Evolutionary conservation across 1,284 basidiomycete species (phyloP).

Genomic region (Malassezia cuniculi): DNA sequence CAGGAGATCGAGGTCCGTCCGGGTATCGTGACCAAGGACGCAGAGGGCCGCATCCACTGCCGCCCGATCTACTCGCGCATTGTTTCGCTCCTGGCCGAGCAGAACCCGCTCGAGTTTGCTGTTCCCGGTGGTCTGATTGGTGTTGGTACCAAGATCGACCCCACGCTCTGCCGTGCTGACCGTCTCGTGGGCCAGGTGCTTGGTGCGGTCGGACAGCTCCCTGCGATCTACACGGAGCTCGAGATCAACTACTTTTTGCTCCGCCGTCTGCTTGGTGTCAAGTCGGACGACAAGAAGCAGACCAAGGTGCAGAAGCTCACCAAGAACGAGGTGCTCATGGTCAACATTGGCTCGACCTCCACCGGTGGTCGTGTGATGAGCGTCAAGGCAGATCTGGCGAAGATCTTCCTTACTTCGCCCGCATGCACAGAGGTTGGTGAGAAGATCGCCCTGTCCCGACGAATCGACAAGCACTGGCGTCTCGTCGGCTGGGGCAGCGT

Average conservation of each 20-base stretch:
- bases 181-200: constrained; percentile 90
- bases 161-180: constrained; percentile 91
- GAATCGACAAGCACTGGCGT: constrained; percentile 79
- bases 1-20: constrained; percentile 95
- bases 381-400: constrained; percentile 42
- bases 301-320: constrained; percentile 77
- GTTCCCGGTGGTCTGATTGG: constrained; percentile 95
- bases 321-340: constrained; percentile 73
- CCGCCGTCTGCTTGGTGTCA: constrained; percentile 87
- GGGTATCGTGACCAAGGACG: constrained; percentile 91
- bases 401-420: constrained; percentile 42
- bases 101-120: constrained; percentile 83
- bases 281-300: constrained; percentile 95
- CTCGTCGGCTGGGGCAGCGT: constrained; percentile 49
- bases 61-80: constrained; percentile 86
- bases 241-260: constrained; percentile 58
- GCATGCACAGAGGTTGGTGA: constrained; percentile 44
- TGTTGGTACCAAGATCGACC: constrained; percentile 92
- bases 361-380: constrained; percentile 38
- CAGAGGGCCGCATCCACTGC: constrained; percentile 75
- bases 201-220: constrained; percentile 81
- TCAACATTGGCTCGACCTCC: constrained; percentile 47
- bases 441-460: constrained; percentile 40
- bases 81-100: constrained; percentile 82
- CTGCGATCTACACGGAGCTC: constrained; percentile 78